Base-by-base conservation (phyloP, 208 protist species). In the Leishmania arabica region DNA sequence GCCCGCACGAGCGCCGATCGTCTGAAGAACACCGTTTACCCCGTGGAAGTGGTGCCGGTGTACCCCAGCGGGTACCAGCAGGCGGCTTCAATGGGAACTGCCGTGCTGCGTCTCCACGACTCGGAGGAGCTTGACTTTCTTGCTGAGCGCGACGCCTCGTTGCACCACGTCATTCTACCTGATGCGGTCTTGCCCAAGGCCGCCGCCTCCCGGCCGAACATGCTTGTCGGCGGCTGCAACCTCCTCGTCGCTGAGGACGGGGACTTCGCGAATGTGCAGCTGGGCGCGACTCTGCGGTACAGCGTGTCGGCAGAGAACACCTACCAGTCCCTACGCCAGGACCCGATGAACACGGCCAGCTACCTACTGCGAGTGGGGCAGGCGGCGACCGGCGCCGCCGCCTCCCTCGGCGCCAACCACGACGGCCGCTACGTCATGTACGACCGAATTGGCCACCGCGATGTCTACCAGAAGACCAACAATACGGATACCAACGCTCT, bases 31-130 rank as follows among this genome's bases (percentile, higher is more conserved):
- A 49, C 83, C 81, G 86, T 96, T 42, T 96, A 90, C 81, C 93
- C 93, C 17, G 91, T 95, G 24, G 91, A 94, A 77, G 91, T 96
- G 75, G 54, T 92, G 60, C 93, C 93, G 8, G 84, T 96, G 40
- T 96, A 86, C 81, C 93, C 93, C 8, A 88, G 84, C 56, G 89
- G 83, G 21, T 93, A 91, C 76, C 65, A 87, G 37, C 49, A 53
- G 56, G 87, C 84, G 6, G 89, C 82, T 24, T 77, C 77, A 58
- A 15, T 75, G 53, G 86, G 75, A 3, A 31, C 87, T 58, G 75
- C 65, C 11, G 80, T 72, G 47, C 78, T 78, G 66, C 78, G 56
- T 40, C 69, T 82, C 47, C 78, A 73, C 34, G 83, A 76, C 75
- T 62, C 79, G 7, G 79, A 80, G 68, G 79, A 74, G 64, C 78